phyloP scores from a whole-genome alignment of 2,329 filamentous ascomycete genomes.

The Domatiomyces globalis region DNA sequence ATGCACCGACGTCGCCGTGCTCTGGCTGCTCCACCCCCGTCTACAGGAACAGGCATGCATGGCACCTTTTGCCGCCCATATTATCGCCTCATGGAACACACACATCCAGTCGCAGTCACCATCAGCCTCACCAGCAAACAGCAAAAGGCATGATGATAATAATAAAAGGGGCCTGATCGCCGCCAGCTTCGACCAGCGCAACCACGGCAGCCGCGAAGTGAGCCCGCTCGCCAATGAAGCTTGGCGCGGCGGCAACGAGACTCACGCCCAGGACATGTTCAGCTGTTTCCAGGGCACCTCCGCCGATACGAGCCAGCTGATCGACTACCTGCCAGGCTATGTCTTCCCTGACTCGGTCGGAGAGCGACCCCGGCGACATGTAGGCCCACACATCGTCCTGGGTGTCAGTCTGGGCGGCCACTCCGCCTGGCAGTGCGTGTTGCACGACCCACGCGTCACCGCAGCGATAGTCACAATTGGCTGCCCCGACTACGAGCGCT shows the following conservation, averaged over 20 bases:
- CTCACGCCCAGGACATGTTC: conserved; percentile 88
- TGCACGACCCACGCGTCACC: conserved; percentile 65
- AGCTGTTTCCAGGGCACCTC: conserved; percentile 49
- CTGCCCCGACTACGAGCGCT: conserved; percentile 70
- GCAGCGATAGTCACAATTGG: conserved; percentile 70
- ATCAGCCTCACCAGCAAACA: not conserved
- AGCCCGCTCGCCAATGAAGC: conserved; percentile 55
- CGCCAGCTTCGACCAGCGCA: conserved; percentile 79
- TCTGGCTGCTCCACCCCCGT: conserved; percentile 87
- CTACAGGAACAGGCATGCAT: conserved; percentile 58
- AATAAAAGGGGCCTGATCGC: conserved; percentile 53
- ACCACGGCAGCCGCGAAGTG: conserved; percentile 66
- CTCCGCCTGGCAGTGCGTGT: conserved; percentile 67
- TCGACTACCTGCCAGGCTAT: conserved; percentile 66
- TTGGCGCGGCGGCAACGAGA: conserved; percentile 65
- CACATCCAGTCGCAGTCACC: not conserved
- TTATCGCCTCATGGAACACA: conserved; percentile 54
- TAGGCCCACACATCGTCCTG: conserved; percentile 55
- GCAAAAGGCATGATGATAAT: conserved; percentile 21
- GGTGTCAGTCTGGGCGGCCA: conserved; percentile 83
- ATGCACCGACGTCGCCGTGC: conserved; percentile 49
- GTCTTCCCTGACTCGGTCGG: conserved; percentile 39
- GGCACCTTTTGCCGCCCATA: conserved; percentile 55
- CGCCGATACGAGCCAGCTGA: conserved; percentile 57
- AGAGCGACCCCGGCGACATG: conserved; percentile 23